phyloP scores from a whole-genome alignment of 257 asterid species.

The Lycium barbarum region DNA sequence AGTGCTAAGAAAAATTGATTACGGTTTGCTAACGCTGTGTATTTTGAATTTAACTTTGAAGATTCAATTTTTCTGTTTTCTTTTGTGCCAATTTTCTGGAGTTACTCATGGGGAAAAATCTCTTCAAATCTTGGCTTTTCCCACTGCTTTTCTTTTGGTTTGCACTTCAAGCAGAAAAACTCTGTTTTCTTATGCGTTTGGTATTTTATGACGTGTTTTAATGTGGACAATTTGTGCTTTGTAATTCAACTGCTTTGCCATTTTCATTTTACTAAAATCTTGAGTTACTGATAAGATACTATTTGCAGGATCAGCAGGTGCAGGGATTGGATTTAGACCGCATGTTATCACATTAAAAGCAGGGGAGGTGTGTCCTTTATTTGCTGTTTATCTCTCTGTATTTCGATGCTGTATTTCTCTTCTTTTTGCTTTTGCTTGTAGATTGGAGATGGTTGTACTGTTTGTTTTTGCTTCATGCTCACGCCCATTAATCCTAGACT shows the following conservation, averaged over 20 bases:
- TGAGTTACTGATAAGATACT: constrained; percentile 21
- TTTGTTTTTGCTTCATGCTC: not conserved
- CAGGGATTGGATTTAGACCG: constrained; percentile 34
- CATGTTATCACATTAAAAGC: constrained; percentile 36
- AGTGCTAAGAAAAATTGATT: not conserved
- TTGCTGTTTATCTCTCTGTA: not conserved
- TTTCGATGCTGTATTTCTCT: not conserved
- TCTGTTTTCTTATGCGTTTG: not conserved
- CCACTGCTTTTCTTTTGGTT: not conserved
- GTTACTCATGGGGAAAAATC: not conserved
- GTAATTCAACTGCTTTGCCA: constrained; percentile 1
- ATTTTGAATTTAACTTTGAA: too few relatives aligned
- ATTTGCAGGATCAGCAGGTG: constrained; percentile 37
- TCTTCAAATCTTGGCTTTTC: not conserved
- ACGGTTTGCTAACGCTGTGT: not conserved
- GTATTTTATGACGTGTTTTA: not conserved
- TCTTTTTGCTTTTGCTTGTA: constrained; percentile 10
- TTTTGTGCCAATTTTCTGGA: not conserved
- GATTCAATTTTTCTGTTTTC: not conserved
- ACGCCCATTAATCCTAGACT: constrained; percentile 9
- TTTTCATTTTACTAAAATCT: not conserved
- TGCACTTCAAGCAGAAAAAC: not conserved
- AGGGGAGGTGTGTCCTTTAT: constrained; percentile 35
- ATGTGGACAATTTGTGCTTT: not conserved
- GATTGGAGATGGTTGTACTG: constrained; percentile 18